Evolutionary conservation across 495 filamentous ascomycete species (phyloP).

Genomic region (Pseudoneurospora amorphoporcata): DNA sequence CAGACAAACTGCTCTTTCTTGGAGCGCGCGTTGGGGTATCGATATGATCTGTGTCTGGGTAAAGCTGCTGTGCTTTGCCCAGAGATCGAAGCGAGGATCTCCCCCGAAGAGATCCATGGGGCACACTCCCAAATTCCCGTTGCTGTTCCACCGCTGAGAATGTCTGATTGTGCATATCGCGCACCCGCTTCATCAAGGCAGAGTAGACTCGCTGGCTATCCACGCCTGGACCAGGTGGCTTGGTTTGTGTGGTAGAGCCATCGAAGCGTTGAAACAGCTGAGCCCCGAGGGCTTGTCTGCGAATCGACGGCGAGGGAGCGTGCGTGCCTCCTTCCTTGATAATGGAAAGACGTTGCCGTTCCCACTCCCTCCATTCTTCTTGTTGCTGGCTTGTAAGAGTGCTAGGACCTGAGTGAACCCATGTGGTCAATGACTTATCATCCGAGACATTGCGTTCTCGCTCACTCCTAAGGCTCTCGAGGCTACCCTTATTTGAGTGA

Average conservation of each 20-base stretch:
- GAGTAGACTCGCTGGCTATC: slow-evolving; percentile 62
- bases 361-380: slow-evolving; percentile 32
- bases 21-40: neutral
- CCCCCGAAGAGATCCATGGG: neutral
- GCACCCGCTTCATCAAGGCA: slow-evolving; percentile 60
- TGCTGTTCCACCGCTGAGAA: slow-evolving; percentile 23
- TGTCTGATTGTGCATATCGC: slow-evolving; percentile 22
- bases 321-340: slow-evolving; percentile 53
- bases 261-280: slow-evolving; percentile 10
- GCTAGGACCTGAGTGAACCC: slow-evolving; percentile 50
- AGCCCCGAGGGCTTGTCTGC: slow-evolving; percentile 9
- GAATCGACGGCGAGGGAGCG: slow-evolving; percentile 32
- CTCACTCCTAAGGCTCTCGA: slow-evolving; percentile 41
- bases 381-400: slow-evolving; percentile 32
- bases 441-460: slow-evolving; percentile 35
- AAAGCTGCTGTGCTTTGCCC: neutral
- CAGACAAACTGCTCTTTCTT: neutral
- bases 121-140: slow-evolving; percentile 2
- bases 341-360: slow-evolving; percentile 50
- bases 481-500: slow-evolving; percentile 38
- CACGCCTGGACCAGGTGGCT: slow-evolving; percentile 19
- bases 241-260: neutral
- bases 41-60: neutral
- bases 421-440: slow-evolving; percentile 63
- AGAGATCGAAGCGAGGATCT: neutral